Evolutionary conservation across 2,329 filamentous ascomycete genomes (phyloP), one percentile per base, ranked within the genome.

Genomic region (Chrysosphaeria jannelii): DNA sequence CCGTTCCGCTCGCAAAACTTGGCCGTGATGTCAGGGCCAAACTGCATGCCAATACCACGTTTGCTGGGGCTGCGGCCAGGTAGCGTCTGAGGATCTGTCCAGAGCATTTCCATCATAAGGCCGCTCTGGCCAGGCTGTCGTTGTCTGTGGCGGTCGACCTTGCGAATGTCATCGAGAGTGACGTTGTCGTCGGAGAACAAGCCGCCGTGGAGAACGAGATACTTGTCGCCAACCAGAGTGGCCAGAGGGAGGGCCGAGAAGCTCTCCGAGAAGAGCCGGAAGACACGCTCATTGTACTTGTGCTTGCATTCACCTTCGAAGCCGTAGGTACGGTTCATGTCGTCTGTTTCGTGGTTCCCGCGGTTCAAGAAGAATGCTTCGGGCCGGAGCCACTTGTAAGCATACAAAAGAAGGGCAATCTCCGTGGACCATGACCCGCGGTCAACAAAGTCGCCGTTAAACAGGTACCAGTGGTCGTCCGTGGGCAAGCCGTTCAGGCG

Each of bases 41-140:
- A 97, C 41, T 93, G 79, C 47, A 93, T 60, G 24, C 85, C 85
- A 11, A 97, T 81, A 33, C 85, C 85, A 40, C 85, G 64, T 55
- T 97, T 97, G 52, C 78, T 90, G 21, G 85, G 85, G 6, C 79
- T 76, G 34, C 85, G 66, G 24, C 85, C 85, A 14, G 71, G 66
- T 34, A 65, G 56, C 1, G 71, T 57, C 43, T 97, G 85, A 3
- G 85, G 85, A 40, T 97, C 85, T 1, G 85, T 93, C 85, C 85
- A 97, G 22, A 97, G 59, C 85, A 97, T 97, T 47, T 97, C 85
- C 85, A 97, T 97, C 85, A 97, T 97, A 36, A 97, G 50, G 9
- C 85, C 85, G 23, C 71, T 51, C 43, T 97, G 85, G 15, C 85
- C 85, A 3, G 85, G 26, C 39, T 41, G 29, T 20, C 45, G 44